These are phyloP conservation scores for Cymbopogon flexuosus DNA, from an alignment of 202 grass and related monocot species.

Conservation along the genomic window DNA sequence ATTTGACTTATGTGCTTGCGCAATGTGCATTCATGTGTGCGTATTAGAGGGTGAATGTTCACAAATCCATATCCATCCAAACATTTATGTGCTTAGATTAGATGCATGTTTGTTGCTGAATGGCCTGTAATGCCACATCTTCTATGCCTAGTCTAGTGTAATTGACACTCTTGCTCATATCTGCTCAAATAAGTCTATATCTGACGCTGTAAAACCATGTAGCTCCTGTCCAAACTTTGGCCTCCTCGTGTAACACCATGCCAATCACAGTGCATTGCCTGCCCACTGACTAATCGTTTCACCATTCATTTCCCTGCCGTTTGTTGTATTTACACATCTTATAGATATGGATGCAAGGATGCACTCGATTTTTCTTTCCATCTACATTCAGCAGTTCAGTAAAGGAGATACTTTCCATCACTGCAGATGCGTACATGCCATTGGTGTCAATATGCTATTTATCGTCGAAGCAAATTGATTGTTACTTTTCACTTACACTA, in stretches of 20 bases:
- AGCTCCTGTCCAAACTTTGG: neutral
- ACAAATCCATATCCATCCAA: neutral
- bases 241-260: neutral
- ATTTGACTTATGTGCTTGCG: neutral
- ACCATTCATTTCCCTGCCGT: neutral
- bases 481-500: constrained; percentile 7
- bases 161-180: neutral
- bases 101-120: neutral
- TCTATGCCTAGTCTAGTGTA: neutral
- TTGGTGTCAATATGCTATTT: neutral
- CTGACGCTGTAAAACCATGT: neutral
- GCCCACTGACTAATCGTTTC: neutral
- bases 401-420: neutral
- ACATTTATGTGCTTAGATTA: neutral
- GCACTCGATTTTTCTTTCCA: constrained; percentile 14
- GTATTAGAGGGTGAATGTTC: neutral
- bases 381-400: neutral
- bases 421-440: neutral
- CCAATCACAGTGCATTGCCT: neutral
- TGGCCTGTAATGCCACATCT: neutral
- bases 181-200: too few species aligned
- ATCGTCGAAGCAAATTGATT: neutral
- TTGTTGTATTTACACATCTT: neutral
- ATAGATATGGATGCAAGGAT: neutral
- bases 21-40: neutral